phyloP scores from a whole-genome alignment of 192 early-diverging fungal genomes.

The Linnemannia schmuckeri region DNA sequence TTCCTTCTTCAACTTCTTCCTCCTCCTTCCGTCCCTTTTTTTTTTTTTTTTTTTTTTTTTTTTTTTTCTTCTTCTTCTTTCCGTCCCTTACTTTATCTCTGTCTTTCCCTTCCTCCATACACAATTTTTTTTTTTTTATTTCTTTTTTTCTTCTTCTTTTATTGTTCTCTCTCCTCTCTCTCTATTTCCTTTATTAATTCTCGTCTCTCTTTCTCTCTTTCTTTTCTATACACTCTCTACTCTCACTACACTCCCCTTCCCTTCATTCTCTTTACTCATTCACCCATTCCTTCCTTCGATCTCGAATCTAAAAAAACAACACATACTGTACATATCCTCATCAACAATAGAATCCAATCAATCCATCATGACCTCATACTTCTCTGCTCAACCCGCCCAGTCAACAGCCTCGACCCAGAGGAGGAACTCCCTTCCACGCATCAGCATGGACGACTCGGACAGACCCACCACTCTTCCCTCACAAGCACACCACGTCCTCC shows the following conservation, averaged over 20 bases:
- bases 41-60: neutral
- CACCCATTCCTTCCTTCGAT: neutral
- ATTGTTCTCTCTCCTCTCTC: neutral
- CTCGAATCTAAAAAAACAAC: neutral
- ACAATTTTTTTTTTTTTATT: neutral
- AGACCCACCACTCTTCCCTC: constrained; percentile 5
- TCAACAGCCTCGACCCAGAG: constrained; percentile 27
- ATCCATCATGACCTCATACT: constrained; percentile 50
- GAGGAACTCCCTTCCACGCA: constrained; percentile 44
- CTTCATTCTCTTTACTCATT: neutral
- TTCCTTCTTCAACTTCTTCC: neutral
- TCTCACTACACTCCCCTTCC: neutral
- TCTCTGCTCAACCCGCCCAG: constrained; percentile 37
- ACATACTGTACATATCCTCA: neutral
- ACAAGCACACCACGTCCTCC: constrained; percentile 33
- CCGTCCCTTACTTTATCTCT: neutral
- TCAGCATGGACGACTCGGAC: constrained; percentile 41
- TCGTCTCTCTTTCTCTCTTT: neutral
- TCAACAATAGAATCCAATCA: neutral
- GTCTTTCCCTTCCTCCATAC: neutral
- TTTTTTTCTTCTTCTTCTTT: neutral
- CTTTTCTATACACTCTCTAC: neutral
- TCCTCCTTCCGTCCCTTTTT: neutral
- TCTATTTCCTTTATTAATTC: neutral
- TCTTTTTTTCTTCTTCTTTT: neutral